Conservation (phyloP, 2,329 filamentous ascomycete species). For the Clonostachys sp. region DNA sequence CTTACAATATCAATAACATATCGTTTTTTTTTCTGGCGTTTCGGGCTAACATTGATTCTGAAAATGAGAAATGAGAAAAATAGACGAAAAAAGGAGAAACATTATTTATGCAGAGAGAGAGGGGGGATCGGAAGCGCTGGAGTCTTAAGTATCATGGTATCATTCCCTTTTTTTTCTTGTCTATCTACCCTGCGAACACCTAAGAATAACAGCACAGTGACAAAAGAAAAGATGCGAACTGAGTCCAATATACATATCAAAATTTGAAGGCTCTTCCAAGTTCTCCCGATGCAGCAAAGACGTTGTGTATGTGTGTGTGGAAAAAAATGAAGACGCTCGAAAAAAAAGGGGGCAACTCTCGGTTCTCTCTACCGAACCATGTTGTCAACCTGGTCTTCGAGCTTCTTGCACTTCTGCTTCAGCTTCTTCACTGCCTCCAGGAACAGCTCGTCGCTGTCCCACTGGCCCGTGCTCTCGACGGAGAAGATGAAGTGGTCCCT, state of each 20-base stretch:
- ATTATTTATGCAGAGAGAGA: slow-evolving; percentile 3
- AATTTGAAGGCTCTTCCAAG: no score
- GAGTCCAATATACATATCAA: no score
- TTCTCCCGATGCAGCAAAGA: neutral
- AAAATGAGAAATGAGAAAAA: no score
- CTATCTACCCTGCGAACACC: no score
- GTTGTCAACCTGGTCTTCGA: slow-evolving; percentile 66
- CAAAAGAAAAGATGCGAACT: no score
- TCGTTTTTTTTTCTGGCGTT: no score
- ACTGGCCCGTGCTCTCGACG: slow-evolving; percentile 92
- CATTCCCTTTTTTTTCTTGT: slow-evolving; percentile 3
- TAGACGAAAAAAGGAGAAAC: no score
- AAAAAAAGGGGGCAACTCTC: no score
- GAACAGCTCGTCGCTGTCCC: slow-evolving; percentile 90
- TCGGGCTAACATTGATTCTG: no score
- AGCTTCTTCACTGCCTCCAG: slow-evolving; percentile 81
- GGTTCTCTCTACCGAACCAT: slow-evolving; percentile 46
- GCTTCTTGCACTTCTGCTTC: slow-evolving; percentile 75
- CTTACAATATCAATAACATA: no score
- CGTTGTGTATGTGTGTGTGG: neutral
- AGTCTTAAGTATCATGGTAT: slow-evolving; percentile 6
- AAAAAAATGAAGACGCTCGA: no score
- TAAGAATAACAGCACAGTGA: no score
- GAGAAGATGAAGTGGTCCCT: slow-evolving; percentile 97
- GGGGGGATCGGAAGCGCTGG: slow-evolving; percentile 2